Base-by-base conservation (phyloP, 2,329 filamentous ascomycete genomes). In the Lizonia empirigonia region DNA sequence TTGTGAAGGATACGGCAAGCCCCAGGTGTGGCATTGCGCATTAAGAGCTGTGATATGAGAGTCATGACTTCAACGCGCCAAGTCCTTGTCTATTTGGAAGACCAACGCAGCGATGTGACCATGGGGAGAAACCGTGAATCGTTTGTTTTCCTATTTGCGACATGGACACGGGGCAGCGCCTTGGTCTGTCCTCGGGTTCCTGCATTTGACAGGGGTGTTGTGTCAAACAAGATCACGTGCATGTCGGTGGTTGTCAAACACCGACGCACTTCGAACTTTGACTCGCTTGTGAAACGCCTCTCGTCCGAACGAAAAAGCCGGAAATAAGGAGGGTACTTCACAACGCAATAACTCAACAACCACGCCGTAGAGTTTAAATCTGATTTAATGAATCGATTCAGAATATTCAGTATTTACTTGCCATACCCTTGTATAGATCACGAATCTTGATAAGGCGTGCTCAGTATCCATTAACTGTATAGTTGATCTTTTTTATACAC, bases 131-230 rank as follows among this genome's bases (percentile, higher is more conserved):
- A 13, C 41, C 33, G 41, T 29, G 32, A 8, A 19, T 33, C 8
- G 42, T 41, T 46, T 42, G 13, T 47, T 52, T 47, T 52, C 36
- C 37, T 41, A 13, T 37, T n/a, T 35, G 12, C 23, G 42, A 41
- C 24, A 29, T 36, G 20, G 23, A 27, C 19, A 52, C 41, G 49
- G 49, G 42, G 42, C 23, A 37, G 27, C 33, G 37, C n/a, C n/a
- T n/a, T n/a, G n/a, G n/a, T n/a, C n/a, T n/a, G n/a, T n/a, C n/a
- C n/a, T n/a, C n/a, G n/a, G n/a, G 49, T 52, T 52, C 49, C 49
- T 52, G 44, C 49, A 46, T 52, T 12, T 24, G 37, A 30, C 49
- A 52, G 42, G 49, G 49, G 39, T 47, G 6, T 5, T 15, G 37
- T 23, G 16, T 12, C 16, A 8, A 5, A 18, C 7, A 15, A 12